Conservation (phyloP, 495 filamentous ascomycete genomes). For the Halenospora varia region DNA sequence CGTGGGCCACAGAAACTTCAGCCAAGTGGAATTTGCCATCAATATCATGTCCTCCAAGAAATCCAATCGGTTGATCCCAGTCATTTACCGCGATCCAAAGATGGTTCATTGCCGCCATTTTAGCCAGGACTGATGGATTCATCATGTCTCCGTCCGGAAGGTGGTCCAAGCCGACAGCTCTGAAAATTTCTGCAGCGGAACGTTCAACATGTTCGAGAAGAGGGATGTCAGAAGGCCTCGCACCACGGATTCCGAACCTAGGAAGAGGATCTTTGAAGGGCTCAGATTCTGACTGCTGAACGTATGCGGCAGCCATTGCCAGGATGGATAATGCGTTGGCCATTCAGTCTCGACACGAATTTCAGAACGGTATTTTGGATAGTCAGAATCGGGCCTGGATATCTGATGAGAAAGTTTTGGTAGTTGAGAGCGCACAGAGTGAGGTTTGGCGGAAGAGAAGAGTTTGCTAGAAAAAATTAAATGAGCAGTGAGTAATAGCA, state of each 20-base stretch:
- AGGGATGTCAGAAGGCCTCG: conserved; percentile 20
- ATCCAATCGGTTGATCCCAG: conserved; percentile 23
- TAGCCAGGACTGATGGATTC: conserved; percentile 4
- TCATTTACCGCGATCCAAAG: conserved; percentile 21
- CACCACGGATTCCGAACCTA: conserved; percentile 18
- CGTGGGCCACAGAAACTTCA: conserved; percentile 22
- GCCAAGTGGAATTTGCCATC: conserved; percentile 23
- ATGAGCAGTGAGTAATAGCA: background rate
- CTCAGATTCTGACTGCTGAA: conserved; percentile 15
- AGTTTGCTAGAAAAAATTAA: background rate
- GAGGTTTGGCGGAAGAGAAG: background rate
- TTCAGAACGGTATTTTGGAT: background rate
- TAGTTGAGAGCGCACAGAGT: background rate
- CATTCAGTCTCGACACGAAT: conserved; percentile 7
- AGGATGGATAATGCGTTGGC: conserved; percentile 20
- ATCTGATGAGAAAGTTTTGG: background rate
- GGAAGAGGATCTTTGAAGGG: background rate
- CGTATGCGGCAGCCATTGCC: conserved; percentile 20
- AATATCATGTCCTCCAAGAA: conserved; percentile 18
- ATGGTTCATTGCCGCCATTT: conserved; percentile 12
- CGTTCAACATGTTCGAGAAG: conserved; percentile 21
- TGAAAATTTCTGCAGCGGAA: conserved; percentile 23
- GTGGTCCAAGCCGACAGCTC: conserved; percentile 16
- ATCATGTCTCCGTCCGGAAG: conserved; percentile 17
- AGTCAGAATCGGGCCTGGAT: background rate